phyloP scores from a whole-genome alignment of 305 asterid genomes.

The Nicotiana rustica region DNA sequence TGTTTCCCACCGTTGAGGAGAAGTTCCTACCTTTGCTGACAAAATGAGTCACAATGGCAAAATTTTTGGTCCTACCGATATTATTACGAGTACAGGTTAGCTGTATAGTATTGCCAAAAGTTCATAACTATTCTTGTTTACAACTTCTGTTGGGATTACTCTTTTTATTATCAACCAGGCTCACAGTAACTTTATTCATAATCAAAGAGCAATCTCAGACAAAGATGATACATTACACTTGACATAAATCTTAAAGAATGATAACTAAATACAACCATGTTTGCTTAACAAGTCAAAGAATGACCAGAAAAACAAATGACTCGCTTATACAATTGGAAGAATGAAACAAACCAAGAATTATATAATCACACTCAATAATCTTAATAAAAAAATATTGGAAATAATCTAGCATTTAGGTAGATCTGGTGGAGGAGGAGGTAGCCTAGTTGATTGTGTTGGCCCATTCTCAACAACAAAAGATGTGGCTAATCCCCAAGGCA shows the following conservation, averaged over 20 bases:
- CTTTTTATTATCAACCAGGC: background rate
- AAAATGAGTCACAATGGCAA: background rate
- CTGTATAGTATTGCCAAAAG: constrained; percentile 10
- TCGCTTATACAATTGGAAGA: background rate
- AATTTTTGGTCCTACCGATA: background rate
- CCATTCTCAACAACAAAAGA: constrained; percentile 38
- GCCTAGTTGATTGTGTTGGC: constrained; percentile 35
- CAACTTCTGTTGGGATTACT: background rate
- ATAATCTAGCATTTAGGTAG: constrained; percentile 34
- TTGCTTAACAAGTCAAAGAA: constrained; percentile 30
- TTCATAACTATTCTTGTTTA: background rate
- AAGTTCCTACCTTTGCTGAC: constrained; percentile 21
- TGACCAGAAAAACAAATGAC: constrained; percentile 17
- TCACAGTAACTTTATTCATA: background rate
- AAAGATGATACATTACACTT: constrained; percentile 14
- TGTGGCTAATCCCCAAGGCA: constrained; percentile 36
- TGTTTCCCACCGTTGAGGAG: constrained; percentile 33
- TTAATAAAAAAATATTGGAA: background rate
- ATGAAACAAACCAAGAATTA: background rate
- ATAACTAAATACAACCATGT: background rate
- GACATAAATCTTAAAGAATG: constrained; percentile 22
- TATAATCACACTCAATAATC: background rate
- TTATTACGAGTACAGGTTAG: background rate
- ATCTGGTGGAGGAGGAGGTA: constrained; percentile 39
- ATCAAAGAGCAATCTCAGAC: background rate